These are phyloP conservation scores for Erodium chrysanthum DNA, from an alignment of 441 rosid genomes.

Conservation along the genomic window DNA sequence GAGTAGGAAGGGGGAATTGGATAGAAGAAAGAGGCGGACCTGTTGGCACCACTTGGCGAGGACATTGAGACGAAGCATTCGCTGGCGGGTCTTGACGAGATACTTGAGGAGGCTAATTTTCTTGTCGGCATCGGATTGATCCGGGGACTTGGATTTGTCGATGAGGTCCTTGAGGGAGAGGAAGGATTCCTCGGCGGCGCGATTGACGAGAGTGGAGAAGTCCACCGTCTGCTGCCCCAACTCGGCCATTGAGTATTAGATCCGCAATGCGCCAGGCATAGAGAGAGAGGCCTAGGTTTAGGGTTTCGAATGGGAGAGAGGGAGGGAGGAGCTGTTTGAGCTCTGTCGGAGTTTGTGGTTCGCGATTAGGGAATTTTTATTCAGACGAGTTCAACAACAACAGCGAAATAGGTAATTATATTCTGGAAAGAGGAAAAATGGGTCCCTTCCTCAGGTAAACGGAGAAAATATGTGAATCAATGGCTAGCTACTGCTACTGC, in stretches of 20 bases:
- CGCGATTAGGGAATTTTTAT: background rate
- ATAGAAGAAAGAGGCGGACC: slow-evolving; percentile 27
- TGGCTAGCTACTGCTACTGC: too few species aligned
- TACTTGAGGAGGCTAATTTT: slow-evolving; percentile 76
- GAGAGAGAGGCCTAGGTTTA: background rate
- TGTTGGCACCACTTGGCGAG: slow-evolving; percentile 97
- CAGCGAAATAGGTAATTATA: background rate
- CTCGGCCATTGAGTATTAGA: slow-evolving; percentile 44
- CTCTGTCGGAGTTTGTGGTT: background rate
- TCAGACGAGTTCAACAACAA: background rate
- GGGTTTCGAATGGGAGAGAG: background rate
- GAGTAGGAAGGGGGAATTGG: background rate
- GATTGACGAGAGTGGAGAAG: slow-evolving; percentile 63
- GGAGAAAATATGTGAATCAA: background rate
- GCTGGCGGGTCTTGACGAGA: slow-evolving; percentile 73
- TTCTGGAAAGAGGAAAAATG: background rate
- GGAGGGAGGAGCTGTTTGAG: too few species aligned
- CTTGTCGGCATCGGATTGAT: slow-evolving; percentile 75
- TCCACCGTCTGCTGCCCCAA: slow-evolving; percentile 85
- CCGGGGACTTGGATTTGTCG: slow-evolving; percentile 57
- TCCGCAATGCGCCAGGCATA: slow-evolving; percentile 7
- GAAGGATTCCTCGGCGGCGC: slow-evolving; percentile 83
- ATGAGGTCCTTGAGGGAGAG: slow-evolving; percentile 68
- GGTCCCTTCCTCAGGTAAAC: background rate
- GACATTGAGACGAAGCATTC: slow-evolving; percentile 87